phyloP scores from a whole-genome alignment of 805 yeast genomes.

The Starmerella scarabaei region DNA sequence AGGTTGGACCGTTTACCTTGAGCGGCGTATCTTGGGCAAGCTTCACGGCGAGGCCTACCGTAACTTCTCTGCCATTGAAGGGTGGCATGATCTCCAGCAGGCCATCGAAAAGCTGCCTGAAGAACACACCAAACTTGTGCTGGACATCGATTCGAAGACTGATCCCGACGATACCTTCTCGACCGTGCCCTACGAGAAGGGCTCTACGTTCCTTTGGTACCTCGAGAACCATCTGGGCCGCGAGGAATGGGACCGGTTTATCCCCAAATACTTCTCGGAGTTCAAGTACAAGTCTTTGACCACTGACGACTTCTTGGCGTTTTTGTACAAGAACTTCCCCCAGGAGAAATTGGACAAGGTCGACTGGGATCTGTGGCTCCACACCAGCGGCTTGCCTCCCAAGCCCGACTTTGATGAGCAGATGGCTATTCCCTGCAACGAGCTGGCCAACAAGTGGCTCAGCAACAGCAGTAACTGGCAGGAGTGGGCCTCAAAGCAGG shows the following conservation, averaged over 20 bases:
- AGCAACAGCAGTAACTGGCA: constrained; percentile 26
- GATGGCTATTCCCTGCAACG: constrained; percentile 59
- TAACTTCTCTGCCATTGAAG: constrained; percentile 72
- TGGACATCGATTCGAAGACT: constrained; percentile 46
- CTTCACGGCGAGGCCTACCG: constrained; percentile 69
- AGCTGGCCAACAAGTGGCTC: constrained; percentile 56
- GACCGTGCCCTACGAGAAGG: constrained; percentile 83
- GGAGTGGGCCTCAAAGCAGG: constrained; percentile 33
- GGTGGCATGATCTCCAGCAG: constrained; percentile 71
- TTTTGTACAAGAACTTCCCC: constrained; percentile 51
- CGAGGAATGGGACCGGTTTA: constrained; percentile 60
- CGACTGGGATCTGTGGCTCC: constrained; percentile 81
- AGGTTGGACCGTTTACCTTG: constrained; percentile 91
- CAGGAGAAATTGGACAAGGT: constrained; percentile 46
- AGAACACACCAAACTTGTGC: constrained; percentile 39
- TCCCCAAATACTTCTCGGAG: constrained; percentile 60
- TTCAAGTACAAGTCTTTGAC: constrained; percentile 63
- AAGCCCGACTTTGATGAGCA: constrained; percentile 69
- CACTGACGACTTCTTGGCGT: constrained; percentile 66
- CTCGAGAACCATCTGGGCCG: constrained; percentile 54
- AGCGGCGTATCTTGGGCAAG: constrained; percentile 65
- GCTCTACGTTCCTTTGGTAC: constrained; percentile 63
- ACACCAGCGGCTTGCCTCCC: constrained; percentile 77
- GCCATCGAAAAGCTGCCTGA: constrained; percentile 40
- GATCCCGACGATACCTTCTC: constrained; percentile 89